phyloP scores from a whole-genome alignment of 345 rosid species.

The Eutrema japonicum region DNA sequence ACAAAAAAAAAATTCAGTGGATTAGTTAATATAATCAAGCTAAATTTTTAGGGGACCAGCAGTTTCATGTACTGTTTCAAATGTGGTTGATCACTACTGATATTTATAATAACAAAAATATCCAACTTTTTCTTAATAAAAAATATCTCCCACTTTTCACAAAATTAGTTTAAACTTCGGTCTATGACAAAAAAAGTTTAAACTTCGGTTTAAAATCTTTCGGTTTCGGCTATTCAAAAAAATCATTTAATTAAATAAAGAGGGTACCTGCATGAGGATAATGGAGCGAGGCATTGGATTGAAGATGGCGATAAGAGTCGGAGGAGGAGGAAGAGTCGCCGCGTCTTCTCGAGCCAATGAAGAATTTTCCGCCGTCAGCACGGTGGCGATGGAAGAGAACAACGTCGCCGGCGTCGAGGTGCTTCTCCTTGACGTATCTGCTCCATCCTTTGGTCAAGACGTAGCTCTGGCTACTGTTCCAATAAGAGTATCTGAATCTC shows the following conservation, averaged over 20 bases:
- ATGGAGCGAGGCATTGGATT: constrained; percentile 43
- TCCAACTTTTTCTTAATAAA: neutral
- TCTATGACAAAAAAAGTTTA: neutral
- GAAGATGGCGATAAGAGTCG: constrained; percentile 43
- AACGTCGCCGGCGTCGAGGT: constrained; percentile 79
- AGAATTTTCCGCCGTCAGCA: constrained; percentile 54
- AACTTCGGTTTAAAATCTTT: no score
- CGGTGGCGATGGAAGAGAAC: constrained; percentile 70
- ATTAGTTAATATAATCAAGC: constrained; percentile 16
- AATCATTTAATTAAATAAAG: neutral
- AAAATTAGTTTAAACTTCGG: neutral
- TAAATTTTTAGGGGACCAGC: neutral
- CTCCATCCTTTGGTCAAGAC: constrained; percentile 96
- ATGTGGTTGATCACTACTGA: neutral
- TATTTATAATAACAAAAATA: neutral
- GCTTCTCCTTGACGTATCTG: constrained; percentile 83
- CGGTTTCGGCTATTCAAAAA: no score
- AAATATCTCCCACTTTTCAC: neutral
- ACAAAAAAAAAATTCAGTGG: no score
- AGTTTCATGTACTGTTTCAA: neutral
- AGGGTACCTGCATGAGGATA: constrained; percentile 69
- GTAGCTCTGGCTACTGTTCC: constrained; percentile 85
- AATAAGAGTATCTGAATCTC: constrained; percentile 86
- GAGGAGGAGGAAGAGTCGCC: constrained; percentile 41
- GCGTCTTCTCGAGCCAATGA: constrained; percentile 78